A percentile compares a stretch with the other conserved stretches of the same genome.
phyloP scores from a whole-genome alignment of 2,329 filamentous ascomycete species.

The Phaeomoniella chlamydospora region DNA sequence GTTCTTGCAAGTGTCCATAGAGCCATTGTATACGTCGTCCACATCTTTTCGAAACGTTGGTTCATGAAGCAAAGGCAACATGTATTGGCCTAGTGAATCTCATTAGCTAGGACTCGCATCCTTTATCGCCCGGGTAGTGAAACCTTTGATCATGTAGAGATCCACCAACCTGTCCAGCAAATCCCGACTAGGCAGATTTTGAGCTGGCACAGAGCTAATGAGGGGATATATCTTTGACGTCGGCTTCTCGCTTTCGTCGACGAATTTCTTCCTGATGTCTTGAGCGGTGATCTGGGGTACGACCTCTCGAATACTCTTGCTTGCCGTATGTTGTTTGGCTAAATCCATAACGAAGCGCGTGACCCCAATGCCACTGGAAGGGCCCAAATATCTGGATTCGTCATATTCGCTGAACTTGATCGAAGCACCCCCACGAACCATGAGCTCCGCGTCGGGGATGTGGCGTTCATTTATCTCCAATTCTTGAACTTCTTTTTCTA shows the following conservation, averaged over 20 bases:
- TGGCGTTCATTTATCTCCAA: slow-evolving; percentile 60
- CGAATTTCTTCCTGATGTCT: slow-evolving; percentile 54
- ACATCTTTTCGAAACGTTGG: slow-evolving; percentile 61
- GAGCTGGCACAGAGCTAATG: slow-evolving; percentile 71
- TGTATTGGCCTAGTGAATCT: slow-evolving; percentile 60
- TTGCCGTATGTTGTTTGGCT: slow-evolving; percentile 83
- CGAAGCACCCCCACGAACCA: slow-evolving; percentile 73
- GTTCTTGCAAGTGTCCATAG: slow-evolving; percentile 66
- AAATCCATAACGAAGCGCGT: slow-evolving; percentile 91
- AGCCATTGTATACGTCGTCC: slow-evolving; percentile 65
- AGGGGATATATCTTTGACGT: slow-evolving; percentile 77
- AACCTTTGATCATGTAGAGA: slow-evolving; percentile 74
- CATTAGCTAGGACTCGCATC: slow-evolving; percentile 4
- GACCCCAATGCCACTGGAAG: slow-evolving; percentile 91
- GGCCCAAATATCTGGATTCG: slow-evolving; percentile 80
- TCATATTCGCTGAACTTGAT: slow-evolving; percentile 75
- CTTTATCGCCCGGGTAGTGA: slow-evolving; percentile 12
- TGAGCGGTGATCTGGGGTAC: slow-evolving; percentile 60
- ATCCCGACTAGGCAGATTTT: slow-evolving; percentile 55
- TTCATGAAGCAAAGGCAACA: slow-evolving; percentile 80
- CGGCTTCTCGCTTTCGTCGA: slow-evolving; percentile 49
- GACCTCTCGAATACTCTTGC: slow-evolving; percentile 81
- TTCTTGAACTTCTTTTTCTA: slow-evolving; percentile 68
- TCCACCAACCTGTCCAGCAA: slow-evolving; percentile 69
- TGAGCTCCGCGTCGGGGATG: slow-evolving; percentile 62